phyloP scores from a whole-genome alignment of 371 early-diverging fungal species.

The Fennellomyces sp. region DNA sequence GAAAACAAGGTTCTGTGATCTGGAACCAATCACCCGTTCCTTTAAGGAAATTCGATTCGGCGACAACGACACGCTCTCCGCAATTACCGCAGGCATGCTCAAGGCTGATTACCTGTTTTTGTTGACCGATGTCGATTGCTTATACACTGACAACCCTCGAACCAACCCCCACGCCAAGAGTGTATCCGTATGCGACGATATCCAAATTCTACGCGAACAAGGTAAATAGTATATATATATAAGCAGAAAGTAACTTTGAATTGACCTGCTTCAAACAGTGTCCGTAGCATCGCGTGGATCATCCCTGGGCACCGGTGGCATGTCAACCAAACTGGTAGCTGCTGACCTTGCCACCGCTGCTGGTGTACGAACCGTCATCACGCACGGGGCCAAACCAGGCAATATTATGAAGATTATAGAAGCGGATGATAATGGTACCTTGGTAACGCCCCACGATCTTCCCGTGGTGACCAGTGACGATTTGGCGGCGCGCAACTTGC shows the following conservation, averaged over 20 bases:
- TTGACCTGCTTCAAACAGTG: conserved; percentile 60
- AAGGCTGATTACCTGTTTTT: conserved; percentile 94
- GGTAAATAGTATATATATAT: conserved; percentile 9
- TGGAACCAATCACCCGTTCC: too few species aligned
- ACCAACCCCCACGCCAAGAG: conserved; percentile 86
- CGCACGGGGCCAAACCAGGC: conserved; percentile 77
- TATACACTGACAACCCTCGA: conserved; percentile 96
- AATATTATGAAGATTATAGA: conserved; percentile 75
- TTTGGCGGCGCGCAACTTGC: conserved; percentile 11
- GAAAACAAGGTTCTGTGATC: not conserved
- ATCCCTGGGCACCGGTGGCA: conserved; percentile 95
- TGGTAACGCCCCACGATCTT: conserved; percentile 3
- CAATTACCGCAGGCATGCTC: conserved; percentile 95
- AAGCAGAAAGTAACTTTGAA: not conserved
- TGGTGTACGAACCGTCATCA: conserved; percentile 87
- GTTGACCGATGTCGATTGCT: conserved; percentile 95
- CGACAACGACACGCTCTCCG: conserved; percentile 96
- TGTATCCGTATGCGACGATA: conserved; percentile 82
- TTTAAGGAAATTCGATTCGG: conserved; percentile 96
- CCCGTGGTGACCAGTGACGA: conserved; percentile 1
- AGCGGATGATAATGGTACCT: conserved; percentile 40
- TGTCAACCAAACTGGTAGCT: conserved; percentile 96
- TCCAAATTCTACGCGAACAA: conserved; percentile 70
- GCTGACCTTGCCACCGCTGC: conserved; percentile 95
- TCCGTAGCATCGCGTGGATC: conserved; percentile 84